Evolutionary conservation across 257 asterid species (phyloP).

Genomic region (Scutellaria barbata): DNA sequence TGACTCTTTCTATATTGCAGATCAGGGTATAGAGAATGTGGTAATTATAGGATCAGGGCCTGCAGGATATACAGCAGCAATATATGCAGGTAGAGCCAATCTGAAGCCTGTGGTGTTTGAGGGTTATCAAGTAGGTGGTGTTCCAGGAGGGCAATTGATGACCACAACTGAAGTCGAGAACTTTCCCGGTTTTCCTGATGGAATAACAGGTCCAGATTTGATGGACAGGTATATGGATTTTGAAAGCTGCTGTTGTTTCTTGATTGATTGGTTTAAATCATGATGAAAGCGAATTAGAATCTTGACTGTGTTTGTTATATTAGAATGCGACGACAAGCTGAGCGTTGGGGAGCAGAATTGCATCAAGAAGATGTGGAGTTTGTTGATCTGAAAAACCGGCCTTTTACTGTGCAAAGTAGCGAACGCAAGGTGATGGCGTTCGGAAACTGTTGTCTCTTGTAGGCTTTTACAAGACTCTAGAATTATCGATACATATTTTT

Average conservation of each 20-base stretch:
- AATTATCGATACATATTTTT: too few species aligned
- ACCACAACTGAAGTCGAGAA: conserved; percentile 97
- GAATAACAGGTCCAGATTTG: conserved; percentile 96
- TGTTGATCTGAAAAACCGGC: conserved; percentile 71
- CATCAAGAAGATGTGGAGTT: conserved; percentile 92
- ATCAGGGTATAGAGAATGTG: conserved; percentile 63
- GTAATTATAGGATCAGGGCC: conserved; percentile 99
- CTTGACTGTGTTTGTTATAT: conserved; percentile 26
- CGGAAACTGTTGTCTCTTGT: too few species aligned
- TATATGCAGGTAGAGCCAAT: conserved; percentile 92
- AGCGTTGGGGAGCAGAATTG: conserved; percentile 97
- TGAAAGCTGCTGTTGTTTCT: conserved; percentile 15
- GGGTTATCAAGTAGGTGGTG: conserved; percentile 96
- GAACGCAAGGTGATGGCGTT: conserved; percentile 90
- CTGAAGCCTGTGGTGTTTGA: conserved; percentile 95
- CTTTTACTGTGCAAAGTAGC: conserved; percentile 84
- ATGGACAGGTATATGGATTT: conserved; percentile 74
- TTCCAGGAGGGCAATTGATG: conserved; percentile 97
- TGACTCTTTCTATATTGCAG: conserved; percentile 42
- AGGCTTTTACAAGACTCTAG: too few species aligned
- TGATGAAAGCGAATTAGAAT: neutral
- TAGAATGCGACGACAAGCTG: conserved; percentile 89
- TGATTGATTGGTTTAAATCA: neutral
- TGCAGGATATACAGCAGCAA: conserved; percentile 96
- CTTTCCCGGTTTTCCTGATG: conserved; percentile 97